Evolutionary conservation across 1,284 basidiomycete species (phyloP).

Genomic region (Apiotrichum laibachii): DNA sequence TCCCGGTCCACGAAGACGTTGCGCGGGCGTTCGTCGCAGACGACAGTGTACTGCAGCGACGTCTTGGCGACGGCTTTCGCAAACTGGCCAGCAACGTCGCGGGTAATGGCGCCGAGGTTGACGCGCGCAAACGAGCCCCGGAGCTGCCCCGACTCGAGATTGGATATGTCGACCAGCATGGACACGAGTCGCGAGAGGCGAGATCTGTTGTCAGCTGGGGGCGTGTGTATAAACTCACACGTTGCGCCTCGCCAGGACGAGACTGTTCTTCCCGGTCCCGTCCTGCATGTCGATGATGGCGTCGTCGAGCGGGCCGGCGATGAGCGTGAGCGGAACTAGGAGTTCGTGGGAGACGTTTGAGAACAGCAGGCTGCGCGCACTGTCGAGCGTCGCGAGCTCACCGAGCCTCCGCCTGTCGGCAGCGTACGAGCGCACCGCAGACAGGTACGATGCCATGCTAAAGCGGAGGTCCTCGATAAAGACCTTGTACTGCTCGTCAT

Average conservation of each 20-base stretch:
- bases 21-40: slow-evolving; percentile 39
- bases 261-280: slow-evolving; percentile 1
- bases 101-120: no score
- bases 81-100: no score
- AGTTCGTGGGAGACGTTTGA: slow-evolving; percentile 50
- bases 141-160: slow-evolving; percentile 30
- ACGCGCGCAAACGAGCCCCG: no score
- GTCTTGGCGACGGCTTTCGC: no score
- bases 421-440: not conserved
- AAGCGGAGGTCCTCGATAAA: slow-evolving; percentile 35
- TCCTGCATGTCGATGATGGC: slow-evolving; percentile 28
- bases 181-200: slow-evolving; percentile 23
- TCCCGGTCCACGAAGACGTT: slow-evolving; percentile 49
- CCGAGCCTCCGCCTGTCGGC: slow-evolving; percentile 45
- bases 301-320: slow-evolving; percentile 46
- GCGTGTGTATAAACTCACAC: no score
- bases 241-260: no score
- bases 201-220: slow-evolving; percentile 27
- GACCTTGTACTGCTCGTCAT: slow-evolving; percentile 47
- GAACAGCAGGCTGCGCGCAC: slow-evolving; percentile 48
- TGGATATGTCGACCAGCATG: slow-evolving; percentile 49
- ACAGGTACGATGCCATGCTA: not conserved
- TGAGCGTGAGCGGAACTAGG: slow-evolving; percentile 50
- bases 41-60: slow-evolving; percentile 31
- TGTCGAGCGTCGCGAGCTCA: slow-evolving; percentile 50